phyloP scores from a whole-genome alignment of 352 stramenopile species.

The Saprolegnia parasitica region DNA sequence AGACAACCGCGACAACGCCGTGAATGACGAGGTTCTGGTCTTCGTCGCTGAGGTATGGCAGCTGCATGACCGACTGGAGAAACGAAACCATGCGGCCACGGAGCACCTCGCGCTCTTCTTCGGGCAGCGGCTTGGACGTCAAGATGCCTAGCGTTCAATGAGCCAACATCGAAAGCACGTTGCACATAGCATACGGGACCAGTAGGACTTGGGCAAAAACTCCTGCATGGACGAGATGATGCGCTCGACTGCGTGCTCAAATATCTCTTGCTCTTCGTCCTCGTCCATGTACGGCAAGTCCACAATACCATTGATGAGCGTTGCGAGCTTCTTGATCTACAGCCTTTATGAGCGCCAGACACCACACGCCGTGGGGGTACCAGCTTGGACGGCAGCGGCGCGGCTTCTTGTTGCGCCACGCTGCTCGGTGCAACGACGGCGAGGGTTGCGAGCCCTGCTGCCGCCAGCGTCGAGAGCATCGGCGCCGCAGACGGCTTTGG shows the following conservation, averaged over 20 bases:
- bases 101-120: conserved; percentile 5
- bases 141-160: background rate
- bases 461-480: background rate
- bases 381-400: background rate
- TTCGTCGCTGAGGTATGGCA: conserved; percentile 17
- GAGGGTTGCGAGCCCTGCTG: background rate
- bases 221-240: conserved; percentile 18
- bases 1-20: conserved; percentile 5
- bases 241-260: conserved; percentile 12
- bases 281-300: conserved; percentile 22
- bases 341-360: background rate
- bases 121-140: conserved; percentile 18
- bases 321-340: conserved; percentile 15
- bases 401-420: background rate
- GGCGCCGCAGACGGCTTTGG: background rate
- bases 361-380: background rate
- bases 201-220: conserved; percentile 23
- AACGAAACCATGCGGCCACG: background rate
- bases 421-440: background rate
- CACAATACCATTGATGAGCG: conserved; percentile 19
- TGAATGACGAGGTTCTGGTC: conserved; percentile 16
- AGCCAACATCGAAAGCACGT: background rate
- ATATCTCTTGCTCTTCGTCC: conserved; percentile 15
- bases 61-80: conserved; percentile 4
- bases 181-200: conserved; percentile 3